Evolutionary conservation across 2,329 filamentous ascomycete genomes (phyloP).

Genomic region (Aspergillus neoniger): DNA sequence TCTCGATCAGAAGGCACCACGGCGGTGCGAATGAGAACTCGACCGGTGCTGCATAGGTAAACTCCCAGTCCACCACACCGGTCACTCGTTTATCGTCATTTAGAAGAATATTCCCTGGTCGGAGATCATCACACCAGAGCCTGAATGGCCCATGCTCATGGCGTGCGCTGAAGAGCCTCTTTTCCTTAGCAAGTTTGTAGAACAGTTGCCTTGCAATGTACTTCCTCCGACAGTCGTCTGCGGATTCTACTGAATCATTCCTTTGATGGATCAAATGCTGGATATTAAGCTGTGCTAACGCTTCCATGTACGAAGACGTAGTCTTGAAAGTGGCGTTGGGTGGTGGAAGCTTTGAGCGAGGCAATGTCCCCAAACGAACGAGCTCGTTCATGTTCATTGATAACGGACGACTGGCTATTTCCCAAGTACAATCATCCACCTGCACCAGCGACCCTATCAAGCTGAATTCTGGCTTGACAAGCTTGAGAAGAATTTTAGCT

Average conservation of each 20-base stretch:
- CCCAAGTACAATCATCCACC: neutral
- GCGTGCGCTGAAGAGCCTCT: neutral
- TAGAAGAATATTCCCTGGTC: constrained; percentile 18
- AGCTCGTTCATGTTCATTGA: neutral
- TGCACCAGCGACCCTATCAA: neutral
- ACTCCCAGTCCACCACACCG: constrained; percentile 25
- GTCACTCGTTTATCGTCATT: constrained; percentile 12
- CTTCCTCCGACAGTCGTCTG: constrained; percentile 25
- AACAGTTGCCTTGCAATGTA: constrained; percentile 23
- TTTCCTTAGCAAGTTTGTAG: constrained; percentile 21
- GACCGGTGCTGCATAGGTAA: constrained; percentile 21
- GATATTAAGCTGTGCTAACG: constrained; percentile 47
- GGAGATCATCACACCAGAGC: constrained; percentile 26
- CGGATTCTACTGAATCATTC: constrained; percentile 39
- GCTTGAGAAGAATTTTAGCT: neutral
- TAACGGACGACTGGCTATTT: neutral
- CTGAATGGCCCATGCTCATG: constrained; percentile 25
- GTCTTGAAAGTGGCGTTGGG: constrained; percentile 25
- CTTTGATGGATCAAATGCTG: constrained; percentile 41
- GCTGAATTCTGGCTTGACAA: neutral
- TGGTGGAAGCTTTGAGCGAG: neutral
- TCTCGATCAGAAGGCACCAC: constrained; percentile 16
- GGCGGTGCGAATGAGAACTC: constrained; percentile 21
- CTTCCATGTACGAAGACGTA: constrained; percentile 41
- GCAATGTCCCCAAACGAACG: neutral